Evolutionary conservation across 768 basidiomycete species (phyloP), one percentile per base, ranked within the genome.

Genomic region (Kwoniella sp.): DNA sequence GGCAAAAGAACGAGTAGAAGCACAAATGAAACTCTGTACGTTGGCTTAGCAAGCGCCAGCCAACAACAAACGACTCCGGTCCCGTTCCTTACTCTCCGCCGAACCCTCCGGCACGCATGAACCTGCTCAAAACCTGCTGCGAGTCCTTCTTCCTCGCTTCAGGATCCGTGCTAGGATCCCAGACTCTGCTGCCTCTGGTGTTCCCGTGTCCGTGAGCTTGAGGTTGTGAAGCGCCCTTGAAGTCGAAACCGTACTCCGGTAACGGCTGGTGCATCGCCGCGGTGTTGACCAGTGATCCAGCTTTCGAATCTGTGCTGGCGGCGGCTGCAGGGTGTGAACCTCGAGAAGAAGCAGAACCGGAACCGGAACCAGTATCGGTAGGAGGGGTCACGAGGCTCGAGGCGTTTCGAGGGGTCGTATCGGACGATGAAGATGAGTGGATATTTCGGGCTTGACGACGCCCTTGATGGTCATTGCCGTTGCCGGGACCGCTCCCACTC

Each of bases 71-170:
- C 17, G 41, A 20, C 41, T 17, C 3, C 5, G 15, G 20, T 4
- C 41, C 20, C 15, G 9, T 17, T 20, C 23, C 50, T 48, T 17
- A 51, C 50, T 51, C 26, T 2, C 15, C 50, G 4, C 51, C 52
- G 38, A 63, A 66, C 15, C 63, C 64, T 0, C 72, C 71, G 50
- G 61, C 67, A 74, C 86, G 89, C 82, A 93, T 82, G 81, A 94
- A 93, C 54, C 90, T 84, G 11, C 89, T 86, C 29, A 94, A 83
- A 26, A 93, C 91, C 72, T 93, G 90, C 78, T 94, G 92, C 1
- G 91, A 92, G 15, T 89, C 89, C 57, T 86, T 86, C 79, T 92
- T 93, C 82, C 93, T 92, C 45, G 90, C 73, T 65, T 94, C 92
- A 2, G 93, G 87, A 50, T 88, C 89, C 23, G 92, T 87, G 11